Percentiles rank a stretch among this genome's conserved stretches.
These are phyloP conservation scores for Cicer bijugum DNA, from an alignment of 306 rosid species.

Conservation along the genomic window DNA sequence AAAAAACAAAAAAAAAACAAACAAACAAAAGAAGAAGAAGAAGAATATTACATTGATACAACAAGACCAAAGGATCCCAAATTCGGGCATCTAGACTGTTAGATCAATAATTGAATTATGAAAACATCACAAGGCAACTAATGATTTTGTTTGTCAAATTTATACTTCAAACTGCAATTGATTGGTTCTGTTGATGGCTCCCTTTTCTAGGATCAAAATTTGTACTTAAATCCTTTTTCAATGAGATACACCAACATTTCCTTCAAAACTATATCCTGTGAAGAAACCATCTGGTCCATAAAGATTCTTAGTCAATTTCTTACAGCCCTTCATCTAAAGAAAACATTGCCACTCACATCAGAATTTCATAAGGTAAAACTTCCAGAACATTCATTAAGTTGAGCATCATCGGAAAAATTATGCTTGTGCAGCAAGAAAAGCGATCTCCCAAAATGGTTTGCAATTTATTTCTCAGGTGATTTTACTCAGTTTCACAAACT, in stretches of 20 bases:
- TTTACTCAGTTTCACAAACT: constrained; percentile 63
- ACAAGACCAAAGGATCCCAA: no score
- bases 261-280: background rate
- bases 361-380: constrained; percentile 13
- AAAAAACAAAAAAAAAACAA: no score
- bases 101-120: background rate
- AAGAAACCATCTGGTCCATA: background rate
- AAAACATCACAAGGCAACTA: background rate
- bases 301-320: background rate
- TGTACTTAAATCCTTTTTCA: background rate
- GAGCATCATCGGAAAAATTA: constrained; percentile 16
- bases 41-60: no score
- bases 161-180: background rate
- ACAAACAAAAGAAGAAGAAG: no score
- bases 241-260: background rate
- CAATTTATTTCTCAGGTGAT: constrained; percentile 40
- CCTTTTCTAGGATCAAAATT: constrained; percentile 2
- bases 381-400: background rate
- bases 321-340: constrained; percentile 6
- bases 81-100: no score
- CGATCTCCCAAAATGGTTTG: constrained; percentile 23
- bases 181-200: background rate
- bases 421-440: constrained; percentile 7
- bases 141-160: background rate
- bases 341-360: background rate